phyloP scores from a whole-genome alignment of 257 asterid species.

The Craterostigma plantagineum region DNA sequence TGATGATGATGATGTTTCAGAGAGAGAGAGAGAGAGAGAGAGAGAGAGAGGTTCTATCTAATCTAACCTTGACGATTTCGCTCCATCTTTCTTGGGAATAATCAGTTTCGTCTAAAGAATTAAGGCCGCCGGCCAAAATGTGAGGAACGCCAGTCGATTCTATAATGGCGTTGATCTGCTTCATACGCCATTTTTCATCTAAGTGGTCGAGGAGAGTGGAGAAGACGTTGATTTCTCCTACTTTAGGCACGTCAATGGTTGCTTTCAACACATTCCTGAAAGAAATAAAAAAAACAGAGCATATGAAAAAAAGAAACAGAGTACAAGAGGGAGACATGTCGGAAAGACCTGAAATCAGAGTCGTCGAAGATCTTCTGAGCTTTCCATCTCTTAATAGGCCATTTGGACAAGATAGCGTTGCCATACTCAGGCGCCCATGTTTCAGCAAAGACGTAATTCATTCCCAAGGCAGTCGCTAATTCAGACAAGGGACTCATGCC shows the following conservation, averaged over 20 bases:
- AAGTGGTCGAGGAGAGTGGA: constrained; percentile 81
- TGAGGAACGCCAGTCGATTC: constrained; percentile 65
- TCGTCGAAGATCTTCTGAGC: constrained; percentile 65
- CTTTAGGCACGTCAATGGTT: constrained; percentile 73
- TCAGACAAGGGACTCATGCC: constrained; percentile 80
- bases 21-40: neutral
- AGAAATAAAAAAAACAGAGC: neutral
- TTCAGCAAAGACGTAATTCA: constrained; percentile 88
- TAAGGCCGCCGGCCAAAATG: constrained; percentile 79
- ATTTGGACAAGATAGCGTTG: constrained; percentile 67
- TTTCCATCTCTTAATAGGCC: constrained; percentile 88
- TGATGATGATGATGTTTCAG: neutral
- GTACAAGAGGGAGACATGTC: too few relatives aligned
- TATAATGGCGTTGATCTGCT: constrained; percentile 71
- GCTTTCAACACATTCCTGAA: constrained; percentile 84
- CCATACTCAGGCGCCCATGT: constrained; percentile 99
- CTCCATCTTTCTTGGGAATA: constrained; percentile 88
- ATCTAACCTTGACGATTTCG: constrained; percentile 69
- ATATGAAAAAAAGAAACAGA: neutral
- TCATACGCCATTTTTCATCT: constrained; percentile 87
- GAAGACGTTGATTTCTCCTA: constrained; percentile 60
- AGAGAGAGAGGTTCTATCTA: too few relatives aligned
- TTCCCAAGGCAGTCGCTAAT: constrained; percentile 74
- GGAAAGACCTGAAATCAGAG: constrained; percentile 91
- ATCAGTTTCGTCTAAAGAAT: constrained; percentile 75